Evolutionary conservation across 768 basidiomycete genomes (phyloP), one percentile per base, ranked within the genome.

Genomic region (Solioccasus polychromus): DNA sequence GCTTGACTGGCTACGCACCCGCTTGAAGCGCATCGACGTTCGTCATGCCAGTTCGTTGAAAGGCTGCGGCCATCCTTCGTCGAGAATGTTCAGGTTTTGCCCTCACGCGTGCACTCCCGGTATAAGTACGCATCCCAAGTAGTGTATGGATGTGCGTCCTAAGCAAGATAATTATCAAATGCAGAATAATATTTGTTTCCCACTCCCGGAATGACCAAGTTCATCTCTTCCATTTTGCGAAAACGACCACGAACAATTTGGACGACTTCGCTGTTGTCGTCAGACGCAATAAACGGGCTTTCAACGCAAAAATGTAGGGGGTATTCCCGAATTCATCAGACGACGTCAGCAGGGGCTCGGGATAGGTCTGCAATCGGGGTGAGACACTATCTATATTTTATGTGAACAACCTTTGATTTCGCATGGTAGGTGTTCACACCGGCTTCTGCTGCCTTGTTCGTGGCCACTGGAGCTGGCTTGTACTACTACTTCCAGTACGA

Each of bases 401-500:
- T 30, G 29, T 4, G 23, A 4, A 37, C 38, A 15, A 39, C n/a
- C 25, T 17, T 39, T 25, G 19, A 9, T 17, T 31, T 48, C 31
- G n/a, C n/a, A n/a, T n/a, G n/a, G 15, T 55, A 97, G 94, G 88
- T 91, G n/a, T 96, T 97, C 63, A 93, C 92, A 3, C 92, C 92
- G 22, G 76, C 73, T 42, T 83, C 93, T 1, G 94, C 90, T 0
- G 82, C 75, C 0, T 58, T 97, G 18, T 96, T 99, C 64, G 66
- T 95, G n/a, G 70, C 77, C 2, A 85, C 91, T 7, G 93, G 93
- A 1, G 69, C 77, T 10, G 93, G 84, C 3, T 72, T 99, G 15
- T 89, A 82, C 60, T 83, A 78, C 55, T 98, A 98, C 70, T 97
- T 99, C 69, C 77, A 82, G 42, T 71, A 81, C 45, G 93, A 97